Conservation (phyloP, 805 yeast genomes). For the Nakazawaea ishiwadae region DNA sequence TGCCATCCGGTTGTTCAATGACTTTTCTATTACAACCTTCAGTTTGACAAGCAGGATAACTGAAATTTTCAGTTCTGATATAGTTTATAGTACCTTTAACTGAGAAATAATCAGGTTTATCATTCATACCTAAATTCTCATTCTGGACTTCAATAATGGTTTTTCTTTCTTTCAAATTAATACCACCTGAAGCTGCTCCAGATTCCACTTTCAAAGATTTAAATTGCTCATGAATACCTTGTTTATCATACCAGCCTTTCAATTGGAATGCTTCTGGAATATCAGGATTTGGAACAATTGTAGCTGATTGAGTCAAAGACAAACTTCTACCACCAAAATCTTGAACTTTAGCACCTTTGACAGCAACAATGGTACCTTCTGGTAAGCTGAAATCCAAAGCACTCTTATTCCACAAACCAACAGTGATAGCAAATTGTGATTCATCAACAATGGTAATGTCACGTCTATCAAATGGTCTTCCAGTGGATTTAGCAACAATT, state of each 20-base stretch:
- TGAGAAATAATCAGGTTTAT: conserved; percentile 74
- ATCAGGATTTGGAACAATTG: conserved; percentile 79
- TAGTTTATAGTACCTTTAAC: conserved; percentile 71
- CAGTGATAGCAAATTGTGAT: conserved; percentile 64
- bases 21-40: conserved; percentile 84
- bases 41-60: conserved; percentile 84
- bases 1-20: conserved; percentile 62
- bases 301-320: conserved; percentile 75
- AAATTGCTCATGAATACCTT: conserved; percentile 62
- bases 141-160: conserved; percentile 61
- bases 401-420: conserved; percentile 87
- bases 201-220: conserved; percentile 54
- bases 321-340: conserved; percentile 86
- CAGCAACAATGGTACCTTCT: conserved; percentile 81
- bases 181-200: conserved; percentile 24
- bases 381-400: conserved; percentile 75
- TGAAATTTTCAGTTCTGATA: conserved; percentile 69
- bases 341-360: conserved; percentile 84
- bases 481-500: conserved; percentile 81
- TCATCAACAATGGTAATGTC: conserved; percentile 85
- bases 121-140: conserved; percentile 67
- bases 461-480: conserved; percentile 89
- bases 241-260: conserved; percentile 92
- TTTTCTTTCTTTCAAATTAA: conserved; percentile 46
- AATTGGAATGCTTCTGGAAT: conserved; percentile 80